Evolutionary conservation across 2,329 filamentous ascomycete genomes (phyloP), one percentile per base, ranked within the genome.

Genomic region (Botrytis cinerea): DNA sequence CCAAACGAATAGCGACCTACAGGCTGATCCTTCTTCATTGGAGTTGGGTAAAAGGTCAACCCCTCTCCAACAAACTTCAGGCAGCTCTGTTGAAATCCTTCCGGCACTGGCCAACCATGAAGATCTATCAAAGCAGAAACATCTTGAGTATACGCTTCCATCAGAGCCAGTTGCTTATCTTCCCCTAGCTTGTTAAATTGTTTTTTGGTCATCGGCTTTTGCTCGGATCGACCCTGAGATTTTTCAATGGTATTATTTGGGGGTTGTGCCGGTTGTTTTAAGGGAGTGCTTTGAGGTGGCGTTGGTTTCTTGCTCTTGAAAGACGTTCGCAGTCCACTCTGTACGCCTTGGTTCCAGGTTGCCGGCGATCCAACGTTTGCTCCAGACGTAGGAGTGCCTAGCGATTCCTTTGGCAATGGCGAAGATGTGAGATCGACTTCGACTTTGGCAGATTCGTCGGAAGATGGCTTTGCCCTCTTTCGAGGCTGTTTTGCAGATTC

Each of bases 271-370:
- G 40, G 45, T 35, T 38, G 32, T n/a, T 64, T 51, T 2, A 20
- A 25, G 43, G 43, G 20, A 40, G 57, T 35, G 10, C 35, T 71
- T 22, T 64, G 59, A 14, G 46, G 22, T 25, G 14, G 48, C 43
- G 43, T 3, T n/a, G 48, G 8, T 22, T 43, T 54, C 71, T 75
- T 79, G 60, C 59, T 73, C 18, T 81, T 80, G 70, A 85, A 81
- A 1, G 82, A 82, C 25, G 83, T 86, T 57, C 84, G 80, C 63
- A 85, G 81, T 14, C 81, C 80, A 61, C 79, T 80, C 66, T 83
- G 83, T 38, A 81, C 82, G 32, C 82, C 82, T 73, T 83, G 81
- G 69, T 86, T 86, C 84, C 84, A 86, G 35, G 71, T 67, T 18
- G 45, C 45, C 16, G 70, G 70, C 16, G 45, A 46, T 40, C 40